Base-by-base conservation (phyloP, 345 rosid genomes). In the Eucalyptus pauciflora region DNA sequence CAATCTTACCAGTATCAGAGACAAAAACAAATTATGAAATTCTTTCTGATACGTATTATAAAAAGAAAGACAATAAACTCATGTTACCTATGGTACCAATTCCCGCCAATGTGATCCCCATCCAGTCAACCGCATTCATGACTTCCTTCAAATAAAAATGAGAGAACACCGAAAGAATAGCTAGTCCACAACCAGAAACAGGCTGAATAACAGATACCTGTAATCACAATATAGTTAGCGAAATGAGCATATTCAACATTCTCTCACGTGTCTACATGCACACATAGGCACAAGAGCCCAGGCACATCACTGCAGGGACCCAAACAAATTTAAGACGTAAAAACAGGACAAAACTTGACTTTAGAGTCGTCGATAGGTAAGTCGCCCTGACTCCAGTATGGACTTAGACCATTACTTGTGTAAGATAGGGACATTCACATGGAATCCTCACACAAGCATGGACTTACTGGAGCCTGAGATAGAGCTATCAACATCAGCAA, bases 201-300 rank as follows among this genome's bases (percentile, higher is more conserved):
- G 99, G 99, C 88, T 98, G 99, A 90, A 98, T 96, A 86, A 97
- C 96, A 83, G 99, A 98, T 50, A 98, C 99, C 99, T 98, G 92
- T 86, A 76, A 89, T 86, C 58, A 92, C 25, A 90, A 43, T 86
- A 87, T 33, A 67, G 88, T 81, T 48, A 80, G 87, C 86, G 69
- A 87, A 86, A 86, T 27, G n/a, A 20, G 67, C 64, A 51, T 22
- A 51, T 86, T 86, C 87, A 33, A 18, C 67, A 76, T 37, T 76
- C 48, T 76, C 46, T 37, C 83, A 20, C 15, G 8, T 76, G 48
- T 37, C 27, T 18, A 76, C 83, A 37, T 76, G 83, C 48, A 76
- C 83, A 76, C 83, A 76, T 45, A 76, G 43, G 83, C 83, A 37
- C 27, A 3, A 76, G 83, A 37, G 5, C 27, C 83, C 83, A 76